Percentiles rank a stretch among this genome's conserved stretches.
phyloP scores from a whole-genome alignment of 306 rosid species.

The Cucurbita pepo region DNA sequence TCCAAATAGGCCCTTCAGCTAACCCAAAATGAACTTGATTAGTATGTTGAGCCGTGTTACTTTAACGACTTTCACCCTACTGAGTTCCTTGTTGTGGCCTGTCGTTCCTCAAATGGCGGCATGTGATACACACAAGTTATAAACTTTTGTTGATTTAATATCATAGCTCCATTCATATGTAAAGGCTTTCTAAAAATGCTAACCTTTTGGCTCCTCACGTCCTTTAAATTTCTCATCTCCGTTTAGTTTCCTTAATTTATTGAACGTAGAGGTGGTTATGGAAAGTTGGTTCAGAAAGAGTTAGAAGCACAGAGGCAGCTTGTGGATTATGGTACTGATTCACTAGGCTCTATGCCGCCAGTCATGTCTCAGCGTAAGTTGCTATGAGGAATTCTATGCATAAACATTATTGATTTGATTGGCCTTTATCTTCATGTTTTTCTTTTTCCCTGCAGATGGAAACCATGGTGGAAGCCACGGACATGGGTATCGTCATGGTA shows the following conservation, averaged over 20 bases:
- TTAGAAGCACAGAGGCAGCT: conserved; percentile 93
- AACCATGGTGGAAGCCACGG: conserved; percentile 66
- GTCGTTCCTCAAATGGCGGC: background rate
- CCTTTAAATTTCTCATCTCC: background rate
- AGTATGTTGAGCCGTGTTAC: background rate
- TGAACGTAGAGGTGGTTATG: conserved; percentile 92
- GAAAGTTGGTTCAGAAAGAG: conserved; percentile 80
- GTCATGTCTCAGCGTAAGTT: conserved; percentile 66
- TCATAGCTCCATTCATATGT: background rate
- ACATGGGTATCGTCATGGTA: conserved; percentile 57
- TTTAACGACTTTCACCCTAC: background rate
- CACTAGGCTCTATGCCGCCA: conserved; percentile 71
- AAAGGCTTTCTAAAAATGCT: background rate
- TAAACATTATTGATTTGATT: background rate
- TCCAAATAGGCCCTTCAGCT: background rate
- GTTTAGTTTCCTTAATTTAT: conserved; percentile 40
- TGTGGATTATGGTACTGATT: conserved; percentile 92
- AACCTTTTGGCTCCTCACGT: background rate
- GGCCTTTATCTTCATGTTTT: background rate
- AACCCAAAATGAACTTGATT: background rate
- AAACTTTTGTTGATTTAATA: background rate
- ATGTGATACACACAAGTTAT: background rate
- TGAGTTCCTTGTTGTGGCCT: background rate
- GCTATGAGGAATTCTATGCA: conserved; percentile 3
- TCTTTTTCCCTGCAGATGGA: conserved; percentile 43